Conservation (phyloP, 2,329 filamentous ascomycete genomes). For the Alternaria conjuncta region DNA sequence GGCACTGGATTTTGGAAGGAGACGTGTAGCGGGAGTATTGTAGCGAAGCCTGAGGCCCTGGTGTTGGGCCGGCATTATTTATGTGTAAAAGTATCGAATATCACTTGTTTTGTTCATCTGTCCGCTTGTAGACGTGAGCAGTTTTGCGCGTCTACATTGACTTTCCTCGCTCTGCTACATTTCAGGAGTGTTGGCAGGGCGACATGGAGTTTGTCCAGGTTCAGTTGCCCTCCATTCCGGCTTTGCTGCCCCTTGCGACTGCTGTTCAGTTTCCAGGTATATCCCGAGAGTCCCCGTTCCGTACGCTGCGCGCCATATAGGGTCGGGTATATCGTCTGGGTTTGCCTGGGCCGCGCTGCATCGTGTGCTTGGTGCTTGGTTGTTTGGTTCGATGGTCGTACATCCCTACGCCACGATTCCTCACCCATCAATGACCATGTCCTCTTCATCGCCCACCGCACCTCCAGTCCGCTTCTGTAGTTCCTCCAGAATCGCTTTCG, state of each 20-base stretch:
- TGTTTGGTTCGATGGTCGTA: not conserved
- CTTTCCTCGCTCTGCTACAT: not conserved
- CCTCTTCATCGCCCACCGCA: conserved; percentile 12
- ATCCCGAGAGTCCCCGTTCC: not conserved
- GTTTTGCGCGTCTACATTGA: not conserved
- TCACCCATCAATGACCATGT: conserved; percentile 33
- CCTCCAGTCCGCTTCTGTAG: conserved; percentile 27
- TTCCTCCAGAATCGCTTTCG: conserved; percentile 61
- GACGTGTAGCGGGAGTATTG: not conserved
- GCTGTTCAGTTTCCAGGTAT: not conserved
- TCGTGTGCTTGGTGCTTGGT: not conserved
- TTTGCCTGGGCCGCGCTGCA: not conserved
- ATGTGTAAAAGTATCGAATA: not conserved
- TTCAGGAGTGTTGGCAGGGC: not conserved
- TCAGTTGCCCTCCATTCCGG: not conserved
- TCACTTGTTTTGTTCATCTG: not conserved
- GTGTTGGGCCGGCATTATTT: not conserved
- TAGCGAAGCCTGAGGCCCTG: not conserved
- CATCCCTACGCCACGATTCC: not conserved
- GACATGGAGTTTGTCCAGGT: not conserved
- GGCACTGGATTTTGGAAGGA: not conserved
- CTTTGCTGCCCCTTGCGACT: not conserved
- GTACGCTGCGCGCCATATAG: not conserved
- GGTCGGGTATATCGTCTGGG: not conserved
- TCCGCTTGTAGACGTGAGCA: not conserved